Evolutionary conservation across 306 rosid species (phyloP).

Genomic region (Rosa persica): DNA sequence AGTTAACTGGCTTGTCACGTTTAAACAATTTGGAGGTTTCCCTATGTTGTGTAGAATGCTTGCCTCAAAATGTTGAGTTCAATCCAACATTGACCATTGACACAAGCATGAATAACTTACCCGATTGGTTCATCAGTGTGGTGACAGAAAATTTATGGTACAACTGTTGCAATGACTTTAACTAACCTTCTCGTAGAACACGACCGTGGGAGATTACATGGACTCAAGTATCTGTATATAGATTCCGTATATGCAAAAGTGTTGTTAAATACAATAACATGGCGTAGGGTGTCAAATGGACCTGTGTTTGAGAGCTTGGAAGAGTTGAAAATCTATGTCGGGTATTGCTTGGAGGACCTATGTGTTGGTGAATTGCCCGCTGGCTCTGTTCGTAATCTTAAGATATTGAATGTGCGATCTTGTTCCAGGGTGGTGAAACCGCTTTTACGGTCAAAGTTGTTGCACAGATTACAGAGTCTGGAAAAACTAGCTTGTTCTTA

Average conservation of each 20-base stretch:
- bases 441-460: background rate
- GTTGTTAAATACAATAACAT: no score
- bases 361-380: no score
- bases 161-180: background rate
- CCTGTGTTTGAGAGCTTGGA: no score
- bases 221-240: background rate
- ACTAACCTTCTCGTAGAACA: background rate
- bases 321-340: no score
- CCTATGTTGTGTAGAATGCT: background rate
- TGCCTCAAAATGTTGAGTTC: background rate
- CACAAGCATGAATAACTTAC: background rate
- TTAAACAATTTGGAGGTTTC: background rate
- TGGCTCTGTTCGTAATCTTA: conserved; percentile 5
- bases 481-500: background rate
- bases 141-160: background rate
- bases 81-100: background rate
- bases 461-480: background rate
- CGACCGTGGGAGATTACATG: background rate
- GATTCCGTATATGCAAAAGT: background rate
- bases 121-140: background rate
- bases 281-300: no score
- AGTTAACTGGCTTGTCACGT: background rate
- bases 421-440: background rate
- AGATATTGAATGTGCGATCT: background rate
- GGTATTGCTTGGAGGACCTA: no score